Evolutionary conservation across 1,139 yeast species (phyloP).

Genomic region (Magnusiomyces sp.): DNA sequence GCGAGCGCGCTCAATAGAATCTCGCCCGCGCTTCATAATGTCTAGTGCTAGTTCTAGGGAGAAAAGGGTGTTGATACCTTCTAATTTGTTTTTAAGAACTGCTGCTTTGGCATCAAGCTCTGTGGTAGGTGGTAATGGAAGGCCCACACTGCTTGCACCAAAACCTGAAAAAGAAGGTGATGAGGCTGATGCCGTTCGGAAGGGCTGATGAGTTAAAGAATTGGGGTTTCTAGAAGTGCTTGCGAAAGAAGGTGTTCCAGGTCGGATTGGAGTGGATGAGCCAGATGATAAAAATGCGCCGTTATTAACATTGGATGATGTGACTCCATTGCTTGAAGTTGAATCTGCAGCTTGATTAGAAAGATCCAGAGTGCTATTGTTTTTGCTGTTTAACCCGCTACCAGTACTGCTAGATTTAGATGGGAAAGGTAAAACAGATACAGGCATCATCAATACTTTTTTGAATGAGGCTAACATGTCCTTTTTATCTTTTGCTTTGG

Average conservation of each 20-base stretch:
- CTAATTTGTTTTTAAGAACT: slow-evolving; percentile 35
- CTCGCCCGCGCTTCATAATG: slow-evolving; percentile 33
- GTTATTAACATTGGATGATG: background rate
- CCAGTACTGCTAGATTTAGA: background rate
- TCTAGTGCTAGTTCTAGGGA: slow-evolving; percentile 37
- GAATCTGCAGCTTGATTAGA: background rate
- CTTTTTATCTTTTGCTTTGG: slow-evolving; percentile 36
- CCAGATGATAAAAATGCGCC: background rate
- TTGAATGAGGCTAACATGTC: slow-evolving; percentile 50
- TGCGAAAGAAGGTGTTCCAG: slow-evolving; percentile 6
- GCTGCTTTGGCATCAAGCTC: slow-evolving; percentile 41
- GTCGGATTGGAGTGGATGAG: slow-evolving; percentile 1
- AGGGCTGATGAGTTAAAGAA: background rate
- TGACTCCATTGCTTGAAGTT: background rate
- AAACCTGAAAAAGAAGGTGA: slow-evolving; percentile 8
- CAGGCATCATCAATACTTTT: slow-evolving; percentile 35
- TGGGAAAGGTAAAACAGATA: slow-evolving; percentile 21
- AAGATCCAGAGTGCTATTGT: background rate
- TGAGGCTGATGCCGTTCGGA: background rate
- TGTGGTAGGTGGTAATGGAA: slow-evolving; percentile 29
- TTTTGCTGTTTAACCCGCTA: background rate
- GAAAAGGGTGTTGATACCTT: slow-evolving; percentile 35
- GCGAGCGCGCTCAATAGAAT: slow-evolving; percentile 32
- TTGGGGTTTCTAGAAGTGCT: background rate
- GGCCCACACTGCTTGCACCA: slow-evolving; percentile 1